Percentiles rank a stretch among this genome's conserved stretches.
These are phyloP conservation scores for Ceratonia siliqua DNA, from an alignment of 306 rosid species.

Conservation along the genomic window DNA sequence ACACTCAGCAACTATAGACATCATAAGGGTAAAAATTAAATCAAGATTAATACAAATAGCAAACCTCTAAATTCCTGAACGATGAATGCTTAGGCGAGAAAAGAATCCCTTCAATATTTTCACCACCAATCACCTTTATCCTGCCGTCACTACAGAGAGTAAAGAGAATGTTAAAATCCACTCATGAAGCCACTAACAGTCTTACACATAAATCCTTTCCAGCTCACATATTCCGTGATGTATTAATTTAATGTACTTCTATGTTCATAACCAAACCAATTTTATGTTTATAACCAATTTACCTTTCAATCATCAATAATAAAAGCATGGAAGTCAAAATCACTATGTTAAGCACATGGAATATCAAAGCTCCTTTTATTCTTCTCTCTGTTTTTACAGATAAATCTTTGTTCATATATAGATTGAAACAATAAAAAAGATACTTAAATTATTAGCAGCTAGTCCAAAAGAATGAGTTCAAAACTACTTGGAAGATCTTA, in stretches of 20 bases:
- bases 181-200: conserved; percentile 20
- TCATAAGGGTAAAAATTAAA: neutral
- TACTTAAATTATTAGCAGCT: neutral
- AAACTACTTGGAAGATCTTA: neutral
- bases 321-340: conserved; percentile 10
- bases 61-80: conserved; percentile 76
- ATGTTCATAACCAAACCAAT: neutral
- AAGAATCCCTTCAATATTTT: conserved; percentile 75
- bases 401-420: neutral
- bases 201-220: conserved; percentile 19
- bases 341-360: neutral
- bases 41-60: conserved; percentile 29
- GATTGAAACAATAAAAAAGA: neutral
- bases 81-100: conserved; percentile 61
- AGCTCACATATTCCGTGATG: neutral
- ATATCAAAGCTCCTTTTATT: neutral
- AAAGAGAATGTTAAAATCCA: conserved; percentile 34
- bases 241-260: conserved; percentile 3
- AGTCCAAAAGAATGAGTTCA: conserved; percentile 26
- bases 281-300: neutral
- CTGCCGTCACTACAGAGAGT: conserved; percentile 77
- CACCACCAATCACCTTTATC: conserved; percentile 85
- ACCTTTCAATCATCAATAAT: conserved; percentile 16
- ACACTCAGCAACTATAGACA: conserved; percentile 6
- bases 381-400: neutral